Base-by-base conservation (phyloP, 2,329 filamentous ascomycete genomes). In the Scedosporium minutisporum region DNA sequence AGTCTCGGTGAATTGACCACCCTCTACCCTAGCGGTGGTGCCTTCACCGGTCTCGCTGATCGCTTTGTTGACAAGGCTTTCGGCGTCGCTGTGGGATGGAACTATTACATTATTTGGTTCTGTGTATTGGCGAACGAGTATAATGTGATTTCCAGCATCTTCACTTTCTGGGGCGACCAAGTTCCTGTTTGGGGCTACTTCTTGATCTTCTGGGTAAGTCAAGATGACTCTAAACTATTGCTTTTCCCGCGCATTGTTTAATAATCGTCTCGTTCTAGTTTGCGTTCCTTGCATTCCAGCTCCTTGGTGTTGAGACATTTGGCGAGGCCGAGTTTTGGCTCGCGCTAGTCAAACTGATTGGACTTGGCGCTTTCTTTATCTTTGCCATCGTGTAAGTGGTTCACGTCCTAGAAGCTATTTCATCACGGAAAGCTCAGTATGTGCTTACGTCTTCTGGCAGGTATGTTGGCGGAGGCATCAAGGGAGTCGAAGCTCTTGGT, bases 241-340 rank as follows among this genome's bases (percentile, higher is more conserved):
- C 21, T 29, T 48, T 61, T 51, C 42, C 12, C 6, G 23, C 27
- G 7, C 21, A 14, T 51, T 51, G 16, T 25, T 16, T 29, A 59
- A 38, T 21, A 18, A 44, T n/a, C 16, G 12, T n/a, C 25, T 61
- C 29, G 10, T 38, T 42, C 29, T 60, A 77, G 77, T 73, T 71
- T n/a, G 74, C 85, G 0, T 89, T 92, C 65, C 78, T 87, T 0
- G 78, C 75, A 0, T 85, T 91, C 64, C 89, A 91, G 68, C 78
- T 91, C 41, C 76, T 91, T 1, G 88, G 88, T 1, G 86, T 92
- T 1, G 84, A 87, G 67, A 84, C 87, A 3, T 93, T 91, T 70
- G 89, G 89, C 14, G 89, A 93, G 70, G 85, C 88, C 9, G 90
- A 93, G 70, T 91, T 92, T 69, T 92, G 88, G 87, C 82, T 92